phyloP scores from a whole-genome alignment of 176 grass and related monocot genomes.

The Eragrostis curvula region DNA sequence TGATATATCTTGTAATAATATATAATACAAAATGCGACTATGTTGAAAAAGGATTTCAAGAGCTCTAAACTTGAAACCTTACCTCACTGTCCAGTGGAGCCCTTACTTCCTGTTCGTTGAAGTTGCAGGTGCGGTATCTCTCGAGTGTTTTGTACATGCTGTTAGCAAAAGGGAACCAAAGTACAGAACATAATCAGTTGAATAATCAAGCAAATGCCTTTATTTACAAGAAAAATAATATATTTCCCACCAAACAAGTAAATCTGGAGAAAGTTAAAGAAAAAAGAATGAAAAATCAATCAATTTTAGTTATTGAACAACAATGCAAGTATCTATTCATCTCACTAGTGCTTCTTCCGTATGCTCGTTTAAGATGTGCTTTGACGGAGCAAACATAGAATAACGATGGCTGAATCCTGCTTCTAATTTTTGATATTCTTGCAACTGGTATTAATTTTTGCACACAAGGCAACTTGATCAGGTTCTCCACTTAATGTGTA shows the following conservation, averaged over 20 bases:
- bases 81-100: slow-evolving; percentile 64
- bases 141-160: slow-evolving; percentile 88
- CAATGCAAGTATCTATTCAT: neutral
- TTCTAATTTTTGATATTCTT: too few species aligned
- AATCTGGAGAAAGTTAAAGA: neutral
- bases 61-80: slow-evolving; percentile 7
- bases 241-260: neutral
- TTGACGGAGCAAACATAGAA: neutral
- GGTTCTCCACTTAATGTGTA: too few species aligned
- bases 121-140: slow-evolving; percentile 71
- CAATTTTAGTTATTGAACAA: neutral
- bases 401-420: neutral
- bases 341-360: neutral
- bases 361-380: neutral
- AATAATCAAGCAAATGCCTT: neutral
- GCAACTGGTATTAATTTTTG: too few species aligned
- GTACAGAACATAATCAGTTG: neutral
- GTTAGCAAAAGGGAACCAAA: slow-evolving; percentile 3
- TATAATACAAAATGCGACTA: neutral
- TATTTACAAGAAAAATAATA: too few species aligned
- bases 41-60: slow-evolving; percentile 5
- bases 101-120: slow-evolving; percentile 49
- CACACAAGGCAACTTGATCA: too few species aligned
- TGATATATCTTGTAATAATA: too few species aligned
- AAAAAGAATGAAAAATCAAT: neutral